Evolutionary conservation across 305 asterid genomes (phyloP).

Genomic region (Andrographis paniculata): DNA sequence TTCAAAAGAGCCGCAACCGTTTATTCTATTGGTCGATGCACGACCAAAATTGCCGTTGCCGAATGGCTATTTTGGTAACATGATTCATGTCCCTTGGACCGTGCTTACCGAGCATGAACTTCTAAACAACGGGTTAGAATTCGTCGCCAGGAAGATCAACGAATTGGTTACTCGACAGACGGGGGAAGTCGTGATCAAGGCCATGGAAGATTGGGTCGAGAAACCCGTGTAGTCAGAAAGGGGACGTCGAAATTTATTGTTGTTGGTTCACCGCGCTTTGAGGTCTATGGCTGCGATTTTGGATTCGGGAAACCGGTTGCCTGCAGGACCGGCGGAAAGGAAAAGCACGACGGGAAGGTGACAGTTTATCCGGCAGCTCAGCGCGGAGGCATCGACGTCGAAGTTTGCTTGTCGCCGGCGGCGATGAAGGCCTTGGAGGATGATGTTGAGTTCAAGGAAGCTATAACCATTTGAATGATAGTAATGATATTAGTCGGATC

Average conservation of each 20-base stretch:
- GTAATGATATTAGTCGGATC: too few species aligned
- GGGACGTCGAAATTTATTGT: constrained; percentile 2
- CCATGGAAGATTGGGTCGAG: constrained; percentile 25
- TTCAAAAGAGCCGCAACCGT: background rate
- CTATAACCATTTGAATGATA: background rate
- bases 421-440: background rate
- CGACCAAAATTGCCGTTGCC: constrained; percentile 21
- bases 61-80: constrained; percentile 38
- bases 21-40: constrained; percentile 2
- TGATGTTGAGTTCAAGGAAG: background rate
- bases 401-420: constrained; percentile 18
- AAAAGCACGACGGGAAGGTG: constrained; percentile 32
- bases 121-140: constrained; percentile 26
- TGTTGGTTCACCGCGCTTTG: constrained; percentile 34
- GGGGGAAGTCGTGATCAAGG: constrained; percentile 8
- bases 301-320: constrained; percentile 55
- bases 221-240: constrained; percentile 11
- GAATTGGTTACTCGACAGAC: constrained; percentile 18
- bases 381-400: constrained; percentile 37
- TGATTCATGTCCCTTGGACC: background rate
- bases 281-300: constrained; percentile 39
- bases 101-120: constrained; percentile 15
- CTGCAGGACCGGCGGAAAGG: constrained; percentile 30
- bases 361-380: constrained; percentile 23
- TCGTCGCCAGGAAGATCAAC: constrained; percentile 27